Evolutionary conservation across 768 basidiomycete species (phyloP).

Genomic region (Fistulinella prunicolor): DNA sequence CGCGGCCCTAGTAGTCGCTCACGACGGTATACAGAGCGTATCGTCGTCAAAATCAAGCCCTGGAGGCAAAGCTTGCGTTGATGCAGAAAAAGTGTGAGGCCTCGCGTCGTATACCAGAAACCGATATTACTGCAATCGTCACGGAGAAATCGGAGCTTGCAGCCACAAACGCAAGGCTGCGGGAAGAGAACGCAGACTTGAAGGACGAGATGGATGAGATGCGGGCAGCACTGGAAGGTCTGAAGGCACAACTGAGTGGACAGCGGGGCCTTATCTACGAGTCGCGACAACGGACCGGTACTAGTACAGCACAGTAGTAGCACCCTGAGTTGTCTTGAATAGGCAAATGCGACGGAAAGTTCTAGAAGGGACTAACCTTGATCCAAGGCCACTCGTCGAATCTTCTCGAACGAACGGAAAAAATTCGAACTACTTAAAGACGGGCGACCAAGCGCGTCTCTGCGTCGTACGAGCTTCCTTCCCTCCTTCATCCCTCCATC

Average conservation of each 20-base stretch:
- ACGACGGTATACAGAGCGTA: slow-evolving; percentile 39
- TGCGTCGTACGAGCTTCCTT: slow-evolving; percentile 3
- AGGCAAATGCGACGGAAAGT: slow-evolving; percentile 35
- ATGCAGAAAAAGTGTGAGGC: slow-evolving; percentile 43
- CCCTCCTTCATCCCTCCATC: slow-evolving; percentile 9
- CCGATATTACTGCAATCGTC: slow-evolving; percentile 45
- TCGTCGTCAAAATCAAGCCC: slow-evolving; percentile 57
- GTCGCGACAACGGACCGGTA: slow-evolving; percentile 41
- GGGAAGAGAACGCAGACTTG: slow-evolving; percentile 56
- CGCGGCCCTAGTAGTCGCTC: too few species aligned
- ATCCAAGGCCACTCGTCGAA: slow-evolving; percentile 32
- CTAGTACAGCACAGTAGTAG: slow-evolving; percentile 1
- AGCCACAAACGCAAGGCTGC: slow-evolving; percentile 50
- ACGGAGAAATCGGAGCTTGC: slow-evolving; percentile 45
- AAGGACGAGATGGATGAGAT: slow-evolving; percentile 62
- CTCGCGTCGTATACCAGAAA: slow-evolving; percentile 33
- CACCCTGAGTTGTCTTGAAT: slow-evolving; percentile 14
- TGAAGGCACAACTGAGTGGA: slow-evolving; percentile 57
- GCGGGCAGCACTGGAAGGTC: slow-evolving; percentile 64
- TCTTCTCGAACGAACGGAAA: slow-evolving; percentile 43
- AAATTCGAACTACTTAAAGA: slow-evolving; percentile 36
- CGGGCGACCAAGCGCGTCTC: slow-evolving; percentile 20
- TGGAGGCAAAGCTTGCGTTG: slow-evolving; percentile 55
- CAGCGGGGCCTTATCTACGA: slow-evolving; percentile 44
- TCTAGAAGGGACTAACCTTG: slow-evolving; percentile 28